Evolutionary conservation across 345 rosid species (phyloP).

Genomic region (Eutrema yunnanense): DNA sequence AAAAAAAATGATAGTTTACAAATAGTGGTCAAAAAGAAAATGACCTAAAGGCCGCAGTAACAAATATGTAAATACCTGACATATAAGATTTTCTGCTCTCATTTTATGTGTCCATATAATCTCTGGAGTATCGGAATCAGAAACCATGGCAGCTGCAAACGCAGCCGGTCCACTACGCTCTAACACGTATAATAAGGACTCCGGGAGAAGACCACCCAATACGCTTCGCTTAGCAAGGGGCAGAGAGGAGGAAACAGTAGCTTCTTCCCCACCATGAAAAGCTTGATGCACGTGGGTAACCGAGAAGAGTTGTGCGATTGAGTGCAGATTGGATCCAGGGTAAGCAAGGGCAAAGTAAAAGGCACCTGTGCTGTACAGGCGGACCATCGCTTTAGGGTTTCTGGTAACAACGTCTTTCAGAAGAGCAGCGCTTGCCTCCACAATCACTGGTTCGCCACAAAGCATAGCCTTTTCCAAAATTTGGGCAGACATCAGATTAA

Average conservation of each 20-base stretch:
- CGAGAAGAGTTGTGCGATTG: constrained; percentile 88
- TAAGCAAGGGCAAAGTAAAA: constrained; percentile 94
- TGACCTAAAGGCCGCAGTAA: neutral
- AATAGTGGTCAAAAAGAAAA: neutral
- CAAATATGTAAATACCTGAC: constrained; percentile 55
- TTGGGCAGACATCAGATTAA: constrained; percentile 9
- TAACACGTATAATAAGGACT: constrained; percentile 87
- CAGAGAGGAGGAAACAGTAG: constrained; percentile 92
- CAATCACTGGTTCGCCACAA: constrained; percentile 94
- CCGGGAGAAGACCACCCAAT: constrained; percentile 99
- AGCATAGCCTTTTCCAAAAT: constrained; percentile 62
- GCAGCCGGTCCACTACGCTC: constrained; percentile 97
- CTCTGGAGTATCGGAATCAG: constrained; percentile 99
- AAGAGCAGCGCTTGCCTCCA: constrained; percentile 92
- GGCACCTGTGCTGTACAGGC: constrained; percentile 92
- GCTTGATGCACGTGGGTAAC: constrained; percentile 98
- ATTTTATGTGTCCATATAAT: constrained; percentile 98
- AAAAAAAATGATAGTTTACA: constrained; percentile 1
- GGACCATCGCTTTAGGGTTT: constrained; percentile 98
- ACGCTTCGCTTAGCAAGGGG: constrained; percentile 97
- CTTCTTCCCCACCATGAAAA: constrained; percentile 99
- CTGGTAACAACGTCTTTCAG: constrained; percentile 92
- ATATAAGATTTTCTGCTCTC: constrained; percentile 96
- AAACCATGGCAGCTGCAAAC: constrained; percentile 98
- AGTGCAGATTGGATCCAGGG: constrained; percentile 92